Conservation (phyloP, 73 alveolate species). For the Tetrahymena elliotti region DNA sequence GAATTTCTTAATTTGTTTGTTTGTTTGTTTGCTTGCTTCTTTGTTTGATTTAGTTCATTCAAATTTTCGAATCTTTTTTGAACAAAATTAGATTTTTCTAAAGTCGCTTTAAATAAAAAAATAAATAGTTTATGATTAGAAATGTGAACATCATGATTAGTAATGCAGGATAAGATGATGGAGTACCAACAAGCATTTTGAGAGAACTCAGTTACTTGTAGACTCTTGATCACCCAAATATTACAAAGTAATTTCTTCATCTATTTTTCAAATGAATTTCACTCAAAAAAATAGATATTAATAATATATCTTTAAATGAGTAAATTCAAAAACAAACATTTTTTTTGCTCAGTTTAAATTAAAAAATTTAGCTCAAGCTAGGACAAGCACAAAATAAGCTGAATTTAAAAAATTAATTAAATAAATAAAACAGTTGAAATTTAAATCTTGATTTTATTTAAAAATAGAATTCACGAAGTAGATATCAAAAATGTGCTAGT, state of each 20-base stretch:
- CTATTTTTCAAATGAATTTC: not conserved
- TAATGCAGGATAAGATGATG: conserved; percentile 89
- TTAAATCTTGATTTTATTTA: not conserved
- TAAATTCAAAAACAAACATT: too few species aligned
- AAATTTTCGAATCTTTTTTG: too few species aligned
- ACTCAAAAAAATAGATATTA: too few species aligned
- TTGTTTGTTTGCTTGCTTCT: too few species aligned
- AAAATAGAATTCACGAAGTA: not conserved
- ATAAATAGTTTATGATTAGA: conserved; percentile 37
- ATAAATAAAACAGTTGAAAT: too few species aligned
- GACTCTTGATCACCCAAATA: conserved; percentile 28
- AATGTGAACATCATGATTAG: conserved; percentile 64
- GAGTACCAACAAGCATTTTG: conserved; percentile 78
- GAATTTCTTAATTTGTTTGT: too few species aligned
- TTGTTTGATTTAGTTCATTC: not conserved
- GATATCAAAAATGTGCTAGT: conserved; percentile 33
- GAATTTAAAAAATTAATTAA: too few species aligned
- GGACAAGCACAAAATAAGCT: too few species aligned
- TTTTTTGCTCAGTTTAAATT: not conserved
- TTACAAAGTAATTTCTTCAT: not conserved
- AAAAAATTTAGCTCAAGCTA: not conserved
- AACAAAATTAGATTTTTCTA: not conserved
- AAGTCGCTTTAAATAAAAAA: not conserved
- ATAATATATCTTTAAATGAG: too few species aligned
- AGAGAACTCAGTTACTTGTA: conserved; percentile 68